Base-by-base conservation (phyloP, 345 rosid species). In the Moricandia moricandioides region DNA sequence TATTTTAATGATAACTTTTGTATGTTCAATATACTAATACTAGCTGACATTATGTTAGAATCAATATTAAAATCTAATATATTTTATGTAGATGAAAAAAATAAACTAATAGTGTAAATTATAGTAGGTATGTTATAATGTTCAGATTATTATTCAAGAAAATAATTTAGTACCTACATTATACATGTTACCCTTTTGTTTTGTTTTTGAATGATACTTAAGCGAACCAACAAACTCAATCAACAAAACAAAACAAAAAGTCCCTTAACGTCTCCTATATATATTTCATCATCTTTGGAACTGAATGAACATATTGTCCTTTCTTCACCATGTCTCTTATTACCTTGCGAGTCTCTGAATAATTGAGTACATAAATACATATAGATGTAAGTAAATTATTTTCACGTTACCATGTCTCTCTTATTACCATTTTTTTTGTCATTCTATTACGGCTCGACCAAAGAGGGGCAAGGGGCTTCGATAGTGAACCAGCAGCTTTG, bases 311-410 rank as follows among this genome's bases (percentile, higher is more conserved):
- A 80, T 89, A 88, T 58, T 81, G 85, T 49, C 95, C 90, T 75
- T 82, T 86, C 71, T 88, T 89, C 73, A 79, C 84, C 97, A 91
- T 87, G 24, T 78, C 80, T 75, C 76, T 87, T 76, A 89, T 86
- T 67, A 93, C 75, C 72, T 83, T 79, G 62, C 79, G 86, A 77
- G 96, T 96, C 68, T 89, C 88, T 65, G 85, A 65, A 71, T 40
- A 40, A 40, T 12, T 40, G 12, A 37, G 49, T 40, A 40, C 49
- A 40, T 40, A 12, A n/a, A n/a, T 27, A 27, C 29, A 27, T 27
- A 1, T 45, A 45, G 16, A 5, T 13, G 16, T 45, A 14, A 45
- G 51, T 45, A 13, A 45, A 45, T 45, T 45, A n/a, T 45, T 45
- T 5, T 13, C 51, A 45, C 16, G 51, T 1, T 27, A 27, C 29